Evolutionary conservation across 2,329 filamentous ascomycete species (phyloP), one percentile per base, ranked within the genome.

Genomic region (Stagonosporopsis tanaceti): DNA sequence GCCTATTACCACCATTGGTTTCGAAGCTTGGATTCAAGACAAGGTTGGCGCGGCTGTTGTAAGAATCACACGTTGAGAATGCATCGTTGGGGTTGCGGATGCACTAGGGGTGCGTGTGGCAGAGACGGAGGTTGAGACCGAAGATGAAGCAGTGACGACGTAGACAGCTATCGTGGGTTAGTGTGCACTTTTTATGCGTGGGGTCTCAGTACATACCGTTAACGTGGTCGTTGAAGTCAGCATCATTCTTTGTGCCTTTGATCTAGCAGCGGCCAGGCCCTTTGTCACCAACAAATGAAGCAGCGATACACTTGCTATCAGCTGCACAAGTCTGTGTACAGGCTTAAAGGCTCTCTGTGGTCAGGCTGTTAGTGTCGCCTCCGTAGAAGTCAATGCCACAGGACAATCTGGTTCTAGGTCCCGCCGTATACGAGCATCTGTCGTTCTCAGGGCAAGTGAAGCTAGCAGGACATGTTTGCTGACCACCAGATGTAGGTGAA

Each of bases 331-430:
- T 34, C 4, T 37, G 5, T 11, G 48, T 44, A 20, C 47, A 44
- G 8, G 7, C 20, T 27, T 37, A 11, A 2, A 51, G 48, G 14
- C 48, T 44, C 4, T 35, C 34, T 22, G 50, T 14, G 8, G 8
- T n/a, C 12, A 28, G n/a, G 40, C 8, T 39, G 22, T 22, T 11
- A 4, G 27, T n/a, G n/a, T 51, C 39, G 6, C 48, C 40, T 22
- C 48, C 39, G 39, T 51, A 51, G 39, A 52, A 38, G 4, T 45
- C 40, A 8, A 14, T 22, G 9, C 50, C 30, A 12, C 50, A 44
- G 12, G 40, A 12, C 40, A 45, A 17, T 4, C 11, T 39, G 6
- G 50, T 45, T 12, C 30, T 15, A 20, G 37, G 27, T 12, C 9
- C 12, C 4, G 12, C 28, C 3, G 17, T 41, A 39, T 34, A 35